These are phyloP conservation scores for Apiospora kogelbergensis DNA, from an alignment of 2,329 filamentous ascomycete species.

Conservation along the genomic window DNA sequence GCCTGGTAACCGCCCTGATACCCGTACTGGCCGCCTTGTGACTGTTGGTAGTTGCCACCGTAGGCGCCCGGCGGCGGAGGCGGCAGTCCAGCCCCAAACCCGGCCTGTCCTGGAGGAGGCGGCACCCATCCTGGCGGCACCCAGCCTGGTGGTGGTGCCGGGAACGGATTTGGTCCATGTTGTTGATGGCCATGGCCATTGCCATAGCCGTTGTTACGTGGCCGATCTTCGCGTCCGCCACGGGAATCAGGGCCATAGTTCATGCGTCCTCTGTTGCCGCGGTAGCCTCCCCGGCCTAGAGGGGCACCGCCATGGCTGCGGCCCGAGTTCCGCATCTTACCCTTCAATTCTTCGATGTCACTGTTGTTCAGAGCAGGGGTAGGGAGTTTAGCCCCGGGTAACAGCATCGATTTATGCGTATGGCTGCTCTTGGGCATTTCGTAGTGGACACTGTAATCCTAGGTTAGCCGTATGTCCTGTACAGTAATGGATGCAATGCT, in stretches of 20 bases:
- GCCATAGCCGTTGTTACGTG: constrained; percentile 33
- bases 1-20: background rate
- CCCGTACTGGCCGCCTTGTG: background rate
- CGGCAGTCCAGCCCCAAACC: constrained; percentile 37
- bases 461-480: constrained; percentile 27
- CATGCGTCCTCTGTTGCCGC: constrained; percentile 28
- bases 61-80: constrained; percentile 38
- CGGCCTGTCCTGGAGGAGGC: constrained; percentile 38
- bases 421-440: constrained; percentile 72
- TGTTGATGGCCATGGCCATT: constrained; percentile 28
- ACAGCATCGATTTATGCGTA: constrained; percentile 89
- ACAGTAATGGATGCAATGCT: constrained; percentile 31
- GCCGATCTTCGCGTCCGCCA: constrained; percentile 19
- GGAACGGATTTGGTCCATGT: constrained; percentile 21
- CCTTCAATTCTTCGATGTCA: constrained; percentile 73
- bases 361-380: constrained; percentile 69
- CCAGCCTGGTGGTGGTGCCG: constrained; percentile 32
- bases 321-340: constrained; percentile 64
- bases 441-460: constrained; percentile 69
- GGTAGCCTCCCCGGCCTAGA: constrained; percentile 37
- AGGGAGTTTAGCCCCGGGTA: constrained; percentile 77
- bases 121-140: constrained; percentile 31
- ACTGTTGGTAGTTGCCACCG: constrained; percentile 12
- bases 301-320: constrained; percentile 70
- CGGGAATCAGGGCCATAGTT: constrained; percentile 33